Evolutionary conservation across 2,329 filamentous ascomycete genomes (phyloP).

Genomic region (Claviceps humidiphila): DNA sequence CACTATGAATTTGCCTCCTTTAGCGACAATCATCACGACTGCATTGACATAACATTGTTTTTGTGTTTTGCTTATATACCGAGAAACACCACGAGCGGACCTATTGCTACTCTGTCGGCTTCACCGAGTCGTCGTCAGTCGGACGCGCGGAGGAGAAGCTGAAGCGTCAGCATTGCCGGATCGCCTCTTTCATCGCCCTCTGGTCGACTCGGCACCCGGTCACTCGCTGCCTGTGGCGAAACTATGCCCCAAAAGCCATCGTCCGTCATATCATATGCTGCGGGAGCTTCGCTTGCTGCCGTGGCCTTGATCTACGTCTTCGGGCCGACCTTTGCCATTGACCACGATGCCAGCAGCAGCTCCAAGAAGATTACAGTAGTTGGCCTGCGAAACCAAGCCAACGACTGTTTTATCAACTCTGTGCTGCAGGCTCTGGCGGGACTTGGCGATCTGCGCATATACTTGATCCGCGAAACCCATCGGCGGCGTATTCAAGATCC

Average conservation of each 20-base stretch:
- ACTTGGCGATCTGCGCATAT: constrained; percentile 74
- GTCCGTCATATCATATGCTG: constrained; percentile 68
- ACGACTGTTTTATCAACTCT: constrained; percentile 96
- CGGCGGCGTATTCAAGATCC: constrained; percentile 66
- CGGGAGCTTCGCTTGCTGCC: constrained; percentile 86
- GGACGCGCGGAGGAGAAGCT: neutral
- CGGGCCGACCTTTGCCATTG: constrained; percentile 90
- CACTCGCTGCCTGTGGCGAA: neutral
- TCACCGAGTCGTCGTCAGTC: neutral
- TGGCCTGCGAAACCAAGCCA: constrained; percentile 78
- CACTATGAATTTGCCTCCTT: neutral
- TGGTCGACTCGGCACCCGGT: constrained; percentile 5
- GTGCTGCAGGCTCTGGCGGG: constrained; percentile 88
- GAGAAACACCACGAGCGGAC: neutral
- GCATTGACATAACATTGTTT: neutral
- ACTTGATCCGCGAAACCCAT: constrained; percentile 85
- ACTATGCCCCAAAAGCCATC: constrained; percentile 24
- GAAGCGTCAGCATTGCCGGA: neutral
- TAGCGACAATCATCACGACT: neutral
- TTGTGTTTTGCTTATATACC: neutral
- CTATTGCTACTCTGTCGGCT: neutral
- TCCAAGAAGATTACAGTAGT: constrained; percentile 75
- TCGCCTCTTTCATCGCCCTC: too few relatives aligned
- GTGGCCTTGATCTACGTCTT: constrained; percentile 96
- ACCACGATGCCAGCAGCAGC: constrained; percentile 54